Evolutionary conservation across 116 monocot species (phyloP).

Genomic region (Posidonia oceanica): DNA sequence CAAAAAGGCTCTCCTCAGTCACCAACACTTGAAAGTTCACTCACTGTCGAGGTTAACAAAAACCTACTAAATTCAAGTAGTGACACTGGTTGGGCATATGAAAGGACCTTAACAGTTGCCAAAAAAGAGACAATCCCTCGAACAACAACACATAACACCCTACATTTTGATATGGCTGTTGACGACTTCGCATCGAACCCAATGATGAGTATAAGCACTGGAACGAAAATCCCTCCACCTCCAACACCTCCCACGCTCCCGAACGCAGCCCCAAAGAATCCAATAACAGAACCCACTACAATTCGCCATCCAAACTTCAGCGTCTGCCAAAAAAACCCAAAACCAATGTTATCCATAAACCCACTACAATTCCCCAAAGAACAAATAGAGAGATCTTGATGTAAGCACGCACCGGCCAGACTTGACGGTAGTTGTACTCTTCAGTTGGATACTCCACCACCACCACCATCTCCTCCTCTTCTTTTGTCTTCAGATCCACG

Average conservation of each 20-base stretch:
- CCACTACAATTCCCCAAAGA: neutral
- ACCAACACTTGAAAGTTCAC: neutral
- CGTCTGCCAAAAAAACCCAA: conserved; percentile 15
- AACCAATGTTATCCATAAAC: neutral
- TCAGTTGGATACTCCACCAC: conserved; percentile 14
- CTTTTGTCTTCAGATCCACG: neutral
- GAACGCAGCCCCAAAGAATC: conserved; percentile 38
- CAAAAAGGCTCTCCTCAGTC: neutral
- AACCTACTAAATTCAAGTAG: too few species aligned
- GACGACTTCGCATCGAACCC: conserved; percentile 54
- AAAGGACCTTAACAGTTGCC: too few species aligned
- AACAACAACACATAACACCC: neutral
- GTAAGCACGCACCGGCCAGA: conserved; percentile 51
- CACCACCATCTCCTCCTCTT: neutral
- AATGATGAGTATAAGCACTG: conserved; percentile 47
- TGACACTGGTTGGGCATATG: too few species aligned
- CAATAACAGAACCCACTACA: conserved; percentile 34
- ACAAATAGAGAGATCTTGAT: neutral
- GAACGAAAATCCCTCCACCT: conserved; percentile 59
- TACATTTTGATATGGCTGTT: conserved; percentile 49
- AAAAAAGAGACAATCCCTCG: too few species aligned
- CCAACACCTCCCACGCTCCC: conserved; percentile 59
- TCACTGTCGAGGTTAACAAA: too few species aligned
- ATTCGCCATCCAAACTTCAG: conserved; percentile 47
- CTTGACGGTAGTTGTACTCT: conserved; percentile 37